Base-by-base conservation (phyloP, 345 rosid genomes). In the Arabidopsis suecica region DNA sequence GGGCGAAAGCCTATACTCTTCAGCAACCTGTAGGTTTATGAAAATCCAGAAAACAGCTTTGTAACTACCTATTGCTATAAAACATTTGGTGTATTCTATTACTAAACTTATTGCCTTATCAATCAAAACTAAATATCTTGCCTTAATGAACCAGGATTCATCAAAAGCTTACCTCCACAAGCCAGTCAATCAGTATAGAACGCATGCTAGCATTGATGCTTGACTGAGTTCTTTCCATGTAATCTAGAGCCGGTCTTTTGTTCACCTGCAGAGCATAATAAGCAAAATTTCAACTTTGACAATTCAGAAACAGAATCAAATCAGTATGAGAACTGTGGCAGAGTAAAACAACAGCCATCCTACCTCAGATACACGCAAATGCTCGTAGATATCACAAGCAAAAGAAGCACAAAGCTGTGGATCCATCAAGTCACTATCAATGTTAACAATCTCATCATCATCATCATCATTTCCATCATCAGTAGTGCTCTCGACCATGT, bases 1-100 rank as follows among this genome's bases (percentile, higher is more conserved):
- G 0, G 96, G 88, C 48, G 88, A 88, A 49, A 91, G 97, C 82
- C 96, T 87, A 80, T 94, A 91, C 82, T 94, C 98, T 84, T 94
- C 98, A 76, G 93, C 88, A 51, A 94, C 98, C 98, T 93, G 88
- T 78, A 58, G 51, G 75, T 72, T 25, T 11, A 71, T 32, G 23
- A 70, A 68, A 20, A 61, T 14, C 36, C 33, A 50, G 44, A 51
- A 44, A 61, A 37, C 25, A 38, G 25, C 69, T 40, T 38, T 11
- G 38, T 42, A 38, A 36, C 53, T 30, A 72, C 32, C 51, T 61
- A 48, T 45, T 4, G 50, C 54, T 72, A 16, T 61, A 28, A 5
- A 50, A 61, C 62, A 3, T 9, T 59, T 34, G 22, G 10, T 32
- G 4, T 33, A 9, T 8, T 32, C 6, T 33, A 9, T 8, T 9